Percentiles rank a stretch among this genome's conserved stretches.
Evolutionary conservation across 2,329 filamentous ascomycete species (phyloP).

Genomic region (Cladosporium phlei): DNA sequence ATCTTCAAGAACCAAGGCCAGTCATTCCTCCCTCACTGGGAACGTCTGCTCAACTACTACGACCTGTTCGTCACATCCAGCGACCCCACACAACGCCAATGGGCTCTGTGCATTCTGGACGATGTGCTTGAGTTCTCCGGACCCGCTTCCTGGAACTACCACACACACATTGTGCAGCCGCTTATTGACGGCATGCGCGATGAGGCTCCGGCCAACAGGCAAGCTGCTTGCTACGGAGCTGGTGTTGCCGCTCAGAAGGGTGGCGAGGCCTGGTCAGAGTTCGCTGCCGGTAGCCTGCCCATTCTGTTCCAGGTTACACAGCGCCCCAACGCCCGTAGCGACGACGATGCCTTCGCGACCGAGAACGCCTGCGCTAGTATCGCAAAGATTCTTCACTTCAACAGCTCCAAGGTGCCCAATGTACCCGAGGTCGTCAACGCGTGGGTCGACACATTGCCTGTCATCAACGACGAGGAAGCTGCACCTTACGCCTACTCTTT

Average conservation of each 20-base stretch:
- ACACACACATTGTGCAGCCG: slow-evolving; percentile 78
- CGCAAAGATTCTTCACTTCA: slow-evolving; percentile 94
- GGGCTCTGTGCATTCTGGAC: slow-evolving; percentile 98
- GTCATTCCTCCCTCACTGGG: slow-evolving; percentile 81
- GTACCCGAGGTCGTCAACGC: slow-evolving; percentile 70
- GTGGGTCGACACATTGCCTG: slow-evolving; percentile 87
- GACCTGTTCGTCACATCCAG: slow-evolving; percentile 73
- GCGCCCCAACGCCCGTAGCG: slow-evolving; percentile 73
- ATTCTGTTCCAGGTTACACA: slow-evolving; percentile 80
- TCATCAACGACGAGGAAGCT: slow-evolving; percentile 93
- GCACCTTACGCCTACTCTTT: slow-evolving; percentile 95
- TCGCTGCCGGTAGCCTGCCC: slow-evolving; percentile 73
- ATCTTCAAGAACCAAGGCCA: slow-evolving; percentile 95
- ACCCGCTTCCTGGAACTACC: slow-evolving; percentile 79
- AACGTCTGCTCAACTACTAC: slow-evolving; percentile 78
- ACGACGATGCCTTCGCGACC: slow-evolving; percentile 94
- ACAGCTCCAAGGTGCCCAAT: slow-evolving; percentile 69
- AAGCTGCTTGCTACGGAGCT: slow-evolving; percentile 93
- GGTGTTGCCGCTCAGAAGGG: slow-evolving; percentile 93
- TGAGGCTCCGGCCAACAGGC: slow-evolving; percentile 80
- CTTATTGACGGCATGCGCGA: slow-evolving; percentile 83
- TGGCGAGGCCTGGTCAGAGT: slow-evolving; percentile 79
- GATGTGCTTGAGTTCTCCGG: slow-evolving; percentile 98
- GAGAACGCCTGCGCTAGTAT: slow-evolving; percentile 96
- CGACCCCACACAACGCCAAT: slow-evolving; percentile 90